Conservation (phyloP, 345 rosid species). For the Ceriops decandra region DNA sequence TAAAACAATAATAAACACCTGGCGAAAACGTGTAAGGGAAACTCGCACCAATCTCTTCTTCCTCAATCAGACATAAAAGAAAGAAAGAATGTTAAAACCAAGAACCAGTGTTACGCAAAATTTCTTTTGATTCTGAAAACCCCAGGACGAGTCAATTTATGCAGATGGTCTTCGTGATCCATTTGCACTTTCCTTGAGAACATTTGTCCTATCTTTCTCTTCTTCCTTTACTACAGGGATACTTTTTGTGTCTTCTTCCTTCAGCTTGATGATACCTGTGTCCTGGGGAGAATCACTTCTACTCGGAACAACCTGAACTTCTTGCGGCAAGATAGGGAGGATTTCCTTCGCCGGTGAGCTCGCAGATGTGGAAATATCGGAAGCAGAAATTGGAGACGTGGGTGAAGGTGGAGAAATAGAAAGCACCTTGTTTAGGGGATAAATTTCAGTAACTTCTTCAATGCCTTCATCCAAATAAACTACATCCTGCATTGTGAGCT, state of each 20-base stretch:
- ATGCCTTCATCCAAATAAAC: constrained; percentile 83
- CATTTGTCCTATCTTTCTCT: not conserved
- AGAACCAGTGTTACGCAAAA: constrained; percentile 14
- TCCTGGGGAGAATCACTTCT: constrained; percentile 17
- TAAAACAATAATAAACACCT: constrained; percentile 5
- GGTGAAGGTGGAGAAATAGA: constrained; percentile 59
- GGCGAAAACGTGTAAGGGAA: not conserved
- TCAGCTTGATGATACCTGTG: constrained; percentile 3
- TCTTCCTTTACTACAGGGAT: not conserved
- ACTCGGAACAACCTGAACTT: constrained; percentile 13
- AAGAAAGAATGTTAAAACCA: not conserved
- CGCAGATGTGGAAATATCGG: constrained; percentile 24
- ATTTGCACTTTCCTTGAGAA: constrained; percentile 20
- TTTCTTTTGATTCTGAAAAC: not conserved
- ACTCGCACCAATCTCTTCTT: not conserved
- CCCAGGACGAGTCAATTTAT: constrained; percentile 7
- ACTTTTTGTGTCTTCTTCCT: constrained; percentile 23
- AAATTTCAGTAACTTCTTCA: constrained; percentile 85
- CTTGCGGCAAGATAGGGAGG: constrained; percentile 16
- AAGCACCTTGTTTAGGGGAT: constrained; percentile 51
- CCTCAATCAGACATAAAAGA: constrained; percentile 6
- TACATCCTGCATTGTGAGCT: constrained; percentile 92
- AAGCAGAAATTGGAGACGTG: constrained; percentile 43
- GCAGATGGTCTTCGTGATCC: constrained; percentile 18
- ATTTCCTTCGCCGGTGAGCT: constrained; percentile 30